Evolutionary conservation across 192 early-diverging fungal genomes (phyloP), one percentile per base, ranked within the genome.

Genomic region (Paraglomus brasilianum): DNA sequence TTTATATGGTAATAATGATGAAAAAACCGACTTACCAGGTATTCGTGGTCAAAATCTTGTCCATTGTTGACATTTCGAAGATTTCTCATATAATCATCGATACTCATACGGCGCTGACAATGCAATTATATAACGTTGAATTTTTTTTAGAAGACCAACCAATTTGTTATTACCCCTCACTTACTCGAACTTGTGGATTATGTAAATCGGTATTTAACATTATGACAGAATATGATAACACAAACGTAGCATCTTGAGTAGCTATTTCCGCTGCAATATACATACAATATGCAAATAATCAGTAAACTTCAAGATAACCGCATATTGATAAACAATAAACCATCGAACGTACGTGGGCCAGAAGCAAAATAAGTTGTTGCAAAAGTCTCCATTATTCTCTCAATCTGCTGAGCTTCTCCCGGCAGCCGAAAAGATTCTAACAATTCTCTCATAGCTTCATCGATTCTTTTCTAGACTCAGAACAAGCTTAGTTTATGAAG

Each of bases 191-290:
- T 80, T 93, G 93, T 49, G 85, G 92, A 78, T 94, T 98, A 75
- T 99, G 94, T 80, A 93, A 92, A 85, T 99, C 98, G 2, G 96
- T 98, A 75, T 99, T 99, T 71, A 99, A 82, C 90, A 99, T 94
- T 52, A 99, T 93, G 36, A 98, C 85, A 1, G 96, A 92, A 66
- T 91, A 99, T 0, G 95, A 83, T 40, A 99, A 82, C 36, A 99
- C 85, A 69, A 91, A 95, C 1, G 90, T 89, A 17, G 93, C 91
- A 50, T 93, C 89, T 60, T 88, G 82, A 61, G 81, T 89, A 8
- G 87, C 89, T 72, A 98, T 86, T n/a, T 89, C 83, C 15, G 49
- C 69, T 14, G 77, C 14, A 64, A 11, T 24, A 52, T 5, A 42
- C 5, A 40, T 22, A 52, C 8, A 56, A 42, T 56, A 21, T 8